Percentiles rank a stretch among this genome's conserved stretches.
Evolutionary conservation across 768 basidiomycete species (phyloP).

Genomic region (Agaricus subrufescens): DNA sequence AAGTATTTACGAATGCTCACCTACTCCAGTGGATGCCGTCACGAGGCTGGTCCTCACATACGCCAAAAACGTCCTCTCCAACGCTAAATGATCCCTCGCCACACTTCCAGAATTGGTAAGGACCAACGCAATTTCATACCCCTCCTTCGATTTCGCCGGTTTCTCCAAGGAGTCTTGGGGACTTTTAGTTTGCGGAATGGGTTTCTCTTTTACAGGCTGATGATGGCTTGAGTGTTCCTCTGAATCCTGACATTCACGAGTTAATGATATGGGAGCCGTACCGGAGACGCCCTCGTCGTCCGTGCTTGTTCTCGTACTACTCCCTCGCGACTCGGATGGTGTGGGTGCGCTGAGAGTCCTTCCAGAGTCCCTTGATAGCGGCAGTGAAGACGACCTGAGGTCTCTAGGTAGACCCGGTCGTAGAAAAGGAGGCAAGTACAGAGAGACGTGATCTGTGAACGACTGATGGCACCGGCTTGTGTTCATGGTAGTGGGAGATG

Average conservation of each 20-base stretch:
- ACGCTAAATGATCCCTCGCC: constrained; percentile 51
- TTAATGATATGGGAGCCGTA: too few species aligned
- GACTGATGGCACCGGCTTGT: not conserved
- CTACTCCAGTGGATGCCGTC: constrained; percentile 46
- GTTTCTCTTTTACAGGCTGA: not conserved
- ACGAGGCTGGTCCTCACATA: constrained; percentile 54
- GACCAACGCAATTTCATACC: constrained; percentile 11
- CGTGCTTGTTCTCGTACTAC: not conserved
- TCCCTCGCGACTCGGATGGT: not conserved
- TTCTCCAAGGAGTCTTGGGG: too few species aligned
- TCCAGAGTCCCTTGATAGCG: too few species aligned
- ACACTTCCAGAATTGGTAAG: constrained; percentile 49
- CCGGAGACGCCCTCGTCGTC: not conserved
- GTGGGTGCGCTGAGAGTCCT: not conserved
- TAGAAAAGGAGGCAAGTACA: not conserved
- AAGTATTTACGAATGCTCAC: constrained; percentile 23
- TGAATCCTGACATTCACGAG: not conserved
- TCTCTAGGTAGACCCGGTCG: constrained; percentile 1
- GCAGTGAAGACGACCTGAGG: not conserved
- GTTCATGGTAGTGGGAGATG: not conserved
- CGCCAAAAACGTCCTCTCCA: constrained; percentile 50
- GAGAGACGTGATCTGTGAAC: constrained; percentile 5
- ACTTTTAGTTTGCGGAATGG: too few species aligned
- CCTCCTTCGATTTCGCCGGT: constrained; percentile 6
- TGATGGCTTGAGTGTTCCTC: not conserved